These are phyloP conservation scores for Puccinellia tenuiflora DNA, from an alignment of 176 grass and related monocot species.

Conservation along the genomic window DNA sequence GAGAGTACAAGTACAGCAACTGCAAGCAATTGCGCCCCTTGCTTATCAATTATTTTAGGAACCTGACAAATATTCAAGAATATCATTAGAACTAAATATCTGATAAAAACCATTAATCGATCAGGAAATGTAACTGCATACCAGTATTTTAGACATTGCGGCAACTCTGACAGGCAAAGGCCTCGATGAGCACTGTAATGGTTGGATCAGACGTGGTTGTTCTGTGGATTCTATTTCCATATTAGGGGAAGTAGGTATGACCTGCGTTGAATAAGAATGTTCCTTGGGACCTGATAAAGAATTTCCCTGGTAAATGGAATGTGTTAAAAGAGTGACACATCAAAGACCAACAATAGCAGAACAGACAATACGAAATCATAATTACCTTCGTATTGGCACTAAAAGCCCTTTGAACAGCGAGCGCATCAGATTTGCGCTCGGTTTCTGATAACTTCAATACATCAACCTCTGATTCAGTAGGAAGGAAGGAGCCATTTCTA, in stretches of 20 bases:
- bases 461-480: conserved; percentile 47
- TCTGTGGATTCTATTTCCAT: conserved; percentile 44
- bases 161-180: conserved; percentile 64
- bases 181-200: conserved; percentile 53
- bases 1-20: conserved; percentile 83
- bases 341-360: not conserved
- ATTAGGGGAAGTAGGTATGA: conserved; percentile 70
- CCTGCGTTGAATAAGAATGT: conserved; percentile 53
- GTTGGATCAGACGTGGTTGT: conserved; percentile 34
- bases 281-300: conserved; percentile 42
- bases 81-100: conserved; percentile 13
- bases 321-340: conserved; percentile 1
- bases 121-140: conserved; percentile 24
- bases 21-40: conserved; percentile 86
- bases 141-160: conserved; percentile 95
- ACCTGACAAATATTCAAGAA: conserved; percentile 47
- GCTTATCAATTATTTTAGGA: conserved; percentile 85
- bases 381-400: conserved; percentile 51
- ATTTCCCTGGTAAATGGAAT: conserved; percentile 52
- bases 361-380: conserved; percentile 11
- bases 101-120: not conserved
- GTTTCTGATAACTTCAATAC: conserved; percentile 48
- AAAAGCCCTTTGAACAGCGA: conserved; percentile 93
- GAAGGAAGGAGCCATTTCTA: conserved; percentile 54
- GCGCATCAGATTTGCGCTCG: conserved; percentile 69